Evolutionary conservation across 129 eudicot genomes (phyloP), one percentile per base, ranked within the genome.

Genomic region (Mikania micrantha): DNA sequence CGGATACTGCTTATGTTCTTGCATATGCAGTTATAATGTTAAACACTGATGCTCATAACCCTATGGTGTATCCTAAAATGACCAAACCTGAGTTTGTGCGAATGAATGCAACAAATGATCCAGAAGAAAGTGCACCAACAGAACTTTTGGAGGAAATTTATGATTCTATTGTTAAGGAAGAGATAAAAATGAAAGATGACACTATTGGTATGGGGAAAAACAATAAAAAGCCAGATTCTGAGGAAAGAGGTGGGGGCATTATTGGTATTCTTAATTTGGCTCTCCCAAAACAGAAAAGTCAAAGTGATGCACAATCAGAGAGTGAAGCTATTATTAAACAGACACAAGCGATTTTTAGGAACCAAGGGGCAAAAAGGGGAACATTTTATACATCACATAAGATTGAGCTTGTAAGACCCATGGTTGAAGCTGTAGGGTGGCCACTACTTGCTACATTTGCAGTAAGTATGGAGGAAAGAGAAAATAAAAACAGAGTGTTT

Each of bases 11-110:
- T 1, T 93, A 93, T 74, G 85, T 93, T 64, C 96, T 93, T 65
- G 99, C 99, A 17, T 93, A 93, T 84, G 99, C 99, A 27, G 99
- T 93, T 68, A 93, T 93, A 72, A 84, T 93, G 99, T 76, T 93
- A 75, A 93, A 93, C 72, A 89, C 96, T 16, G 99, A 93, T 85
- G 99, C 96, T 81, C 99, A 93, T 75, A 89, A 93, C 69, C 99
- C 99, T 65, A 80, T 86, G 95, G 95, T 93, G 60, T 86, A 87
- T 88, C 90, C 96, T 11, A 93, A 89, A 81, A 89, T 93, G 95
- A 80, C 96, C 7, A 93, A 93, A 77, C 77, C 80, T 29, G 96
- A 93, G 74, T 93, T 93, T 82, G 80, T 89, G 71, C 90, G 88
- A 38, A 86, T 89, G 79, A 89, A 93, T 74, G 78, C 92, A 64